A percentile compares a stretch with the other conserved stretches of the same genome.
Evolutionary conservation across 2,329 filamentous ascomycete genomes (phyloP).

Genomic region (Shiraia bambusicola): DNA sequence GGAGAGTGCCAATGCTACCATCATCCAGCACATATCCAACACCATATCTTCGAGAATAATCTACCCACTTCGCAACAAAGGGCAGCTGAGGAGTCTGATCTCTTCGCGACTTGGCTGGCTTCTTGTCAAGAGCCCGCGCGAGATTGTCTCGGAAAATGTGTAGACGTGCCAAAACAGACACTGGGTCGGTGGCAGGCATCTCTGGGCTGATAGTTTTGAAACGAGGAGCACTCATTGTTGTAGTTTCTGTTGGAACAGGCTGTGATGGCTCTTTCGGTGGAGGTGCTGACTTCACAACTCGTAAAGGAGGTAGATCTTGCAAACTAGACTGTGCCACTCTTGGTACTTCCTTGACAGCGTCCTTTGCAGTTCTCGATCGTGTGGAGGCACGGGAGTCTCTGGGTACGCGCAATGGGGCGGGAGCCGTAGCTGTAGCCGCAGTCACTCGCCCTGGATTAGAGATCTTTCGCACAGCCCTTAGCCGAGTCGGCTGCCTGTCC

Average conservation of each 20-base stretch:
- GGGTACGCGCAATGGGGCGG: constrained; percentile 32
- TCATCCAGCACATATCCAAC: constrained; percentile 82
- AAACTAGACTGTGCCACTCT: constrained; percentile 6
- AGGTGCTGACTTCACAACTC: constrained; percentile 21
- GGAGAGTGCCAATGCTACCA: constrained; percentile 71
- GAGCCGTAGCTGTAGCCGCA: constrained; percentile 30
- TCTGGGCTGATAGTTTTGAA: constrained; percentile 30
- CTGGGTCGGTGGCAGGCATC: constrained; percentile 46
- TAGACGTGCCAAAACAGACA: constrained; percentile 48
- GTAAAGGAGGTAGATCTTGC: constrained; percentile 27
- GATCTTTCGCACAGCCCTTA: constrained; percentile 40
- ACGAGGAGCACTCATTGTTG: constrained; percentile 21
- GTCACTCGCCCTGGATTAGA: constrained; percentile 38
- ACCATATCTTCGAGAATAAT: constrained; percentile 85
- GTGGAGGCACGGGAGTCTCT: constrained; percentile 31
- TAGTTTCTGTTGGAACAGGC: constrained; percentile 17
- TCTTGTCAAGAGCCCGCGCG: constrained; percentile 46
- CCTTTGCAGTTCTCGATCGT: constrained; percentile 28
- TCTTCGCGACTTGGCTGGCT: constrained; percentile 33
- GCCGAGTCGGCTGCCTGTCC: constrained; percentile 41
- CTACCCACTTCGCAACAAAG: constrained; percentile 76
- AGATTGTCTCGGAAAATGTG: constrained; percentile 51
- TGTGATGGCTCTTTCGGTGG: constrained; percentile 24
- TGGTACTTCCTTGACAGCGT: constrained; percentile 12
- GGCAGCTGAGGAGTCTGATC: constrained; percentile 57